A percentile compares a stretch with the other conserved stretches of the same genome.
Evolutionary conservation across 2,329 filamentous ascomycete genomes (phyloP).

Genomic region (Fusarium marasasianum): DNA sequence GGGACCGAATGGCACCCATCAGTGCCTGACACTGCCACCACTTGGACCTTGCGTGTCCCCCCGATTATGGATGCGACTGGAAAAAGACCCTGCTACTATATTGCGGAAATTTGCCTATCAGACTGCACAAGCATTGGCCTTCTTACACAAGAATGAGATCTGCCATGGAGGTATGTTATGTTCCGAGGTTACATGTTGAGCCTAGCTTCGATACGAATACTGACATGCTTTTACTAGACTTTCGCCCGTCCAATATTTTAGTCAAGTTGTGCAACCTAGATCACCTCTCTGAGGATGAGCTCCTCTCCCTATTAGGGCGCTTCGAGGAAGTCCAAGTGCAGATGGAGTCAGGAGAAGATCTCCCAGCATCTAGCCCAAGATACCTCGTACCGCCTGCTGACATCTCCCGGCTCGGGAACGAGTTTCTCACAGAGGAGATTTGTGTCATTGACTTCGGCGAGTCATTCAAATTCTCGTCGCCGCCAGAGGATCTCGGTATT

Average conservation of each 20-base stretch:
- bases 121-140: conserved; percentile 31
- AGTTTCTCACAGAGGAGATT: conserved; percentile 28
- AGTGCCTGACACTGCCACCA: conserved; percentile 40
- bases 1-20: conserved; percentile 40
- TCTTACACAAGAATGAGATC: conserved; percentile 41
- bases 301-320: conserved; percentile 27
- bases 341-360: conserved; percentile 1
- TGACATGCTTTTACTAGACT: conserved; percentile 16
- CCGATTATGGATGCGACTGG: conserved; percentile 3
- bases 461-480: conserved; percentile 21
- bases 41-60: conserved; percentile 42
- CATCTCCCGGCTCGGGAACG: not conserved
- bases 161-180: conserved; percentile 43
- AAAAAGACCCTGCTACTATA: not conserved
- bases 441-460: conserved; percentile 41
- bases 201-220: not conserved
- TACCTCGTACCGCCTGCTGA: conserved; percentile 38
- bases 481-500: conserved; percentile 38
- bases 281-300: conserved; percentile 30
- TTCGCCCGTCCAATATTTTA: conserved; percentile 44
- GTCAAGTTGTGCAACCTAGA: conserved; percentile 35
- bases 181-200: accelerated
- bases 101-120: conserved; percentile 37
- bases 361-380: conserved; percentile 25
- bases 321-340: conserved; percentile 8